A percentile compares a stretch with the other conserved stretches of the same genome.
phyloP scores from a whole-genome alignment of 768 basidiomycete genomes.

The Piloderma croceum region DNA sequence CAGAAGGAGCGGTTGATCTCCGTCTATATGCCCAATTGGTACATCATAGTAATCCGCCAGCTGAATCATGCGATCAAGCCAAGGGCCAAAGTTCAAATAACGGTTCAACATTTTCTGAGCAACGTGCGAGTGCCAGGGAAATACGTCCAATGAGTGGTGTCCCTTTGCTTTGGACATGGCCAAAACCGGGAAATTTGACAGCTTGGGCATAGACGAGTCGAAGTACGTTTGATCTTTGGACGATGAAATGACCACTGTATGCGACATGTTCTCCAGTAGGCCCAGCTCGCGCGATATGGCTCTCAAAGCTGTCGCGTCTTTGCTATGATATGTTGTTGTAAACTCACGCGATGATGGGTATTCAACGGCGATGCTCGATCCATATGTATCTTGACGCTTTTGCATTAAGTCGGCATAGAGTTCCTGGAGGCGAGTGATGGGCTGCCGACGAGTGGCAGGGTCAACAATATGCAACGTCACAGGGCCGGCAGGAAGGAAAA shows the following conservation, averaged over 20 bases:
- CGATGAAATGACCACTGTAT: conserved; percentile 80
- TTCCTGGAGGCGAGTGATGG: conserved; percentile 70
- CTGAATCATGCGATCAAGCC: conserved; percentile 74
- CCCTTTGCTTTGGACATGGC: conserved; percentile 77
- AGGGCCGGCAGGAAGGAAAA: conserved; percentile 69
- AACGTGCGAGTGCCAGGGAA: conserved; percentile 86
- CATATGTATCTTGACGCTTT: conserved; percentile 41
- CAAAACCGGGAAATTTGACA: conserved; percentile 81
- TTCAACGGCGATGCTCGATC: conserved; percentile 41
- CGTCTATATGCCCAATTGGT: conserved; percentile 87
- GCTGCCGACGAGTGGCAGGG: conserved; percentile 79
- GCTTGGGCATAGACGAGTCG: conserved; percentile 62
- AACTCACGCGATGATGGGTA: conserved; percentile 66
- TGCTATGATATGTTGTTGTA: conserved; percentile 69
- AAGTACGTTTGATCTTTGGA: conserved; percentile 80
- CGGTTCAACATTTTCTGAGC: conserved; percentile 79
- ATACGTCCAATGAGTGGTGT: conserved; percentile 70
- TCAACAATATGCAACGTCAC: conserved; percentile 88
- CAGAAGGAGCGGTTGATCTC: conserved; percentile 82
- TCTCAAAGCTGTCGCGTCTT: conserved; percentile 74
- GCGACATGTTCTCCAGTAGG: conserved; percentile 64
- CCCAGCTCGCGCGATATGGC: conserved; percentile 85
- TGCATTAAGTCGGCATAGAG: conserved; percentile 60
- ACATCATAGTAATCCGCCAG: conserved; percentile 90
- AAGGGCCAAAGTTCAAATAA: conserved; percentile 70